Conservation (phyloP, 2,329 filamentous ascomycete genomes). For the Colletotrichum sp. region DNA sequence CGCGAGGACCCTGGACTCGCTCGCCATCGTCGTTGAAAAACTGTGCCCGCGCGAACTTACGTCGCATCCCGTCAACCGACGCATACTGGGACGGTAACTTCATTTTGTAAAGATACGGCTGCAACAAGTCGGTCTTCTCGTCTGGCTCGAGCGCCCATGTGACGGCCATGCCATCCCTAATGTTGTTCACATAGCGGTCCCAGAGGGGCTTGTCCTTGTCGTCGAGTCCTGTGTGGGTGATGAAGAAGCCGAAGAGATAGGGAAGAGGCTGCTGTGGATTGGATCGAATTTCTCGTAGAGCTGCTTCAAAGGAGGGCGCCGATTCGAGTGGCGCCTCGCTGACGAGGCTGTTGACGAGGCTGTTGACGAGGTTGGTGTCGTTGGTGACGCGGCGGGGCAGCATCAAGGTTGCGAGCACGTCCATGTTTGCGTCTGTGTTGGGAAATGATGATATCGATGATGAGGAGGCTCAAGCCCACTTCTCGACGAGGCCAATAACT, state of each 20-base stretch:
- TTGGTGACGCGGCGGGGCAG: background rate
- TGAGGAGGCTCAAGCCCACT: background rate
- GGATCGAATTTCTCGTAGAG: background rate
- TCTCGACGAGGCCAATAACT: background rate
- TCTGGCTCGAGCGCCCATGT: background rate
- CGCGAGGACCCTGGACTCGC: background rate
- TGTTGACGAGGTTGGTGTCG: background rate
- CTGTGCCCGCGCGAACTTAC: background rate
- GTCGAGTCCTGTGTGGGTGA: background rate
- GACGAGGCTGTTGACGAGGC: background rate
- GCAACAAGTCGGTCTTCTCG: background rate
- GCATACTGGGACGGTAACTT: background rate
- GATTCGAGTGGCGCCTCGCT: background rate
- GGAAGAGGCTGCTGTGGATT: background rate
- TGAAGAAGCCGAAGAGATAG: background rate
- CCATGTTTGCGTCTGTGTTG: background rate
- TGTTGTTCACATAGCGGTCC: background rate
- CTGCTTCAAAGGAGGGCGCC: background rate
- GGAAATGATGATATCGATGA: background rate
- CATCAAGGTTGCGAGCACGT: background rate
- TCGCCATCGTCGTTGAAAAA: background rate
- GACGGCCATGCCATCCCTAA: background rate
- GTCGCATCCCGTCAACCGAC: background rate
- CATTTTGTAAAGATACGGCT: background rate
- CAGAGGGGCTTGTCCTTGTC: background rate